A percentile compares a stretch with the other conserved stretches of the same genome.
These are phyloP conservation scores for Raddia guianensis DNA, from an alignment of 176 grass and related monocot genomes.

Conservation along the genomic window DNA sequence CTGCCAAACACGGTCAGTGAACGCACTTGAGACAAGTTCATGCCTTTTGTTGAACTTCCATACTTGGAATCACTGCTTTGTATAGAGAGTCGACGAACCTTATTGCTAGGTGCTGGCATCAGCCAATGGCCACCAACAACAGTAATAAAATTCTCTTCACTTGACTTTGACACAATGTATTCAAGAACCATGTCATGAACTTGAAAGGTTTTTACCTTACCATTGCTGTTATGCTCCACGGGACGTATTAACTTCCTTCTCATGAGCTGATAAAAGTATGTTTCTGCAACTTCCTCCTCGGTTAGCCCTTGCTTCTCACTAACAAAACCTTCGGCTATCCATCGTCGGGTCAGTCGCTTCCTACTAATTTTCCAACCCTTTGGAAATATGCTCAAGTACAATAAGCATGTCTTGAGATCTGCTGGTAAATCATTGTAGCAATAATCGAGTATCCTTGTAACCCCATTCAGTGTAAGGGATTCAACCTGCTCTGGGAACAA, in stretches of 20 bases:
- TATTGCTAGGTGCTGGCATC: constrained; percentile 4
- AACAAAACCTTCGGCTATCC: constrained; percentile 31
- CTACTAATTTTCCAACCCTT: constrained; percentile 17
- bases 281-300: not conserved
- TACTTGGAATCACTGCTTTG: constrained; percentile 19
- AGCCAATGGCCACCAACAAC: constrained; percentile 21
- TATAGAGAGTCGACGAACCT: constrained; percentile 24
- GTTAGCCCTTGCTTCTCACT: constrained; percentile 16
- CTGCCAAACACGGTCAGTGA: constrained; percentile 24
- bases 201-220: constrained; percentile 22
- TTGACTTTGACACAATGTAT: constrained; percentile 21
- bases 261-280: constrained; percentile 24
- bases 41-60: constrained; percentile 6
- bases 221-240: constrained; percentile 15
- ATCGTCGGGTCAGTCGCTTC: constrained; percentile 1
- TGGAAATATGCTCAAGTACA: constrained; percentile 32
- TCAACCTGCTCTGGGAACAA: not conserved
- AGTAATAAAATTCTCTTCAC: constrained; percentile 34
- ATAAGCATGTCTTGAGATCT: constrained; percentile 5
- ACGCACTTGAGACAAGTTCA: constrained; percentile 37
- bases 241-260: constrained; percentile 24
- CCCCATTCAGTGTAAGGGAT: not conserved
- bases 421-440: constrained; percentile 24
- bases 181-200: constrained; percentile 43
- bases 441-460: constrained; percentile 3